These are phyloP conservation scores for Blastomyces parvus DNA, from an alignment of 2,329 filamentous ascomycete species.

Conservation along the genomic window DNA sequence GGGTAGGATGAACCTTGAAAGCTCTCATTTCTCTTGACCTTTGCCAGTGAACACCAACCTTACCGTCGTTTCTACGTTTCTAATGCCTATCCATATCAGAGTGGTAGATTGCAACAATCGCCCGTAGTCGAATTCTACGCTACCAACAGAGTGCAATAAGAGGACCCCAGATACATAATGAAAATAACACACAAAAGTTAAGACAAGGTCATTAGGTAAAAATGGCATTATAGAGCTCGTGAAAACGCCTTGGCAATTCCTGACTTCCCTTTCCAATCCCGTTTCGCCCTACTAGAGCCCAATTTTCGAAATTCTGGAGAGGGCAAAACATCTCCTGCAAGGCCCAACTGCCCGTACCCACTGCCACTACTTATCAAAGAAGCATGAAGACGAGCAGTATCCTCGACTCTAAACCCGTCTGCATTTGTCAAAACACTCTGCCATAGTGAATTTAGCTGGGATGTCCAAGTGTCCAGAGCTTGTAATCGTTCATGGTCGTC, in stretches of 20 bases:
- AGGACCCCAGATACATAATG: neutral
- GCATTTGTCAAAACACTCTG: constrained; percentile 64
- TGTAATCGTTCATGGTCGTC: constrained; percentile 61
- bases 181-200: neutral
- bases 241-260: constrained; percentile 12
- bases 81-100: neutral
- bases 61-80: neutral
- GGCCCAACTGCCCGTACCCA: constrained; percentile 17
- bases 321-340: neutral
- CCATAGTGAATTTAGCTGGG: constrained; percentile 60
- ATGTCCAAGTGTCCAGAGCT: constrained; percentile 63
- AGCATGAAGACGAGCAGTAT: constrained; percentile 28
- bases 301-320: constrained; percentile 16
- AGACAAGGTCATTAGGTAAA: neutral
- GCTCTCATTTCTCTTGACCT: neutral
- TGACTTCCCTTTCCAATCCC: constrained; percentile 21
- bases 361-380: constrained; percentile 28
- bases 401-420: constrained; percentile 52
- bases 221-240: constrained; percentile 8
- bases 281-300: neutral
- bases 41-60: neutral
- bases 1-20: neutral
- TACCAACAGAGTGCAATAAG: neutral
- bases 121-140: neutral
- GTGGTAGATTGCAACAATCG: neutral